These are phyloP conservation scores for Paecilomyces dactylethromorphus DNA, from an alignment of 2,329 filamentous ascomycete species.

Conservation along the genomic window DNA sequence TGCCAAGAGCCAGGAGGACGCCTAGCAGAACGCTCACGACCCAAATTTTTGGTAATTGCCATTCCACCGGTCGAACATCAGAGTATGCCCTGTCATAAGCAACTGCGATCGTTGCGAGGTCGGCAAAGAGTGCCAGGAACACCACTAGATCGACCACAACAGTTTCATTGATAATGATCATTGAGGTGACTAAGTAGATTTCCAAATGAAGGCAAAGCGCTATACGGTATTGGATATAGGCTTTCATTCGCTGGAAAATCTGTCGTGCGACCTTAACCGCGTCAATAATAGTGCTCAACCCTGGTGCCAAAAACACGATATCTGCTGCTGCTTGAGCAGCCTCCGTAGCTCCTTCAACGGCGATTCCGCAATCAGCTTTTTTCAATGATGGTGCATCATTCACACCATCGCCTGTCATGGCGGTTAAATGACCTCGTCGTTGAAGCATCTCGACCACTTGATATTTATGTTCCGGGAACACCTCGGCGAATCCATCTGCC, in stretches of 20 bases:
- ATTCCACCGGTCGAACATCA: slow-evolving; percentile 64
- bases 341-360: slow-evolving; percentile 61
- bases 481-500: slow-evolving; percentile 62
- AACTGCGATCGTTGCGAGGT: slow-evolving; percentile 66
- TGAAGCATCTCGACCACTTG: slow-evolving; percentile 65
- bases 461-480: slow-evolving; percentile 66
- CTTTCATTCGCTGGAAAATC: slow-evolving; percentile 68
- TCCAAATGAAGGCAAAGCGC: slow-evolving; percentile 63
- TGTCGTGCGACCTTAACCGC: slow-evolving; percentile 64
- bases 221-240: slow-evolving; percentile 66
- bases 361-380: slow-evolving; percentile 64
- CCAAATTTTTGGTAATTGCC: slow-evolving; percentile 72
- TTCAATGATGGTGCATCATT: slow-evolving; percentile 64
- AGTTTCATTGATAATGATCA: slow-evolving; percentile 70
- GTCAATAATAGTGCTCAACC: slow-evolving; percentile 60
- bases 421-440: slow-evolving; percentile 60
- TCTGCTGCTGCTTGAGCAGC: slow-evolving; percentile 62
- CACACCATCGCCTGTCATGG: slow-evolving; percentile 66
- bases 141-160: slow-evolving; percentile 63
- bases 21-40: slow-evolving; percentile 53
- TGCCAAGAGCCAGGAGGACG: slow-evolving; percentile 57
- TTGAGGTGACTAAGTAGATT: slow-evolving; percentile 65
- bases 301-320: slow-evolving; percentile 65
- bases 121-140: slow-evolving; percentile 67
- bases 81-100: slow-evolving; percentile 70